Conservation (phyloP, 257 asterid genomes). For the Solanum rostratum region DNA sequence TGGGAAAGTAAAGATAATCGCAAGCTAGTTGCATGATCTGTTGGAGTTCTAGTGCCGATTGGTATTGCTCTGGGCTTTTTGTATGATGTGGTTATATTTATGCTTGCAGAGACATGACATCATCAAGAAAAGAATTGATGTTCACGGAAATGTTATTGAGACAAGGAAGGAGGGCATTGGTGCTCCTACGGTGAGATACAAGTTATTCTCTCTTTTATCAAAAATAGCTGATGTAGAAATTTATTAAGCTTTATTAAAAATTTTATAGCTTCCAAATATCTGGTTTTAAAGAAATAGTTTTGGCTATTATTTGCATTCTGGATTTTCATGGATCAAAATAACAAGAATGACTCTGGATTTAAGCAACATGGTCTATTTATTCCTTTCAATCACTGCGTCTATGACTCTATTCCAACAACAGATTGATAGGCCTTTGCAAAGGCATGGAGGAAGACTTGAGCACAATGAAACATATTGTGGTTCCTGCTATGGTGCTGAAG, state of each 20-base stretch:
- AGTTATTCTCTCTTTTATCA: not conserved
- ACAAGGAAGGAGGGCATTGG: slow-evolving; percentile 92
- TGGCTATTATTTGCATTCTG: not conserved
- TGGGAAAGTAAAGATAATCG: not conserved
- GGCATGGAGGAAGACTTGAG: slow-evolving; percentile 95
- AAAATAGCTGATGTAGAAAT: not conserved
- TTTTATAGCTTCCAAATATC: not conserved
- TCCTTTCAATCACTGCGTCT: not conserved
- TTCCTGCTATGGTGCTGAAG: slow-evolving; percentile 93
- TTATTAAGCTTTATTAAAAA: not conserved
- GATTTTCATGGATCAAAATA: not conserved
- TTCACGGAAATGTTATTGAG: slow-evolving; percentile 80
- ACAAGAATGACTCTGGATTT: not conserved
- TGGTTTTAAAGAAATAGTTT: not conserved
- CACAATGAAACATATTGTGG: slow-evolving; percentile 99
- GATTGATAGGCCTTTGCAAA: slow-evolving; percentile 83
- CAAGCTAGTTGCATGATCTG: not conserved
- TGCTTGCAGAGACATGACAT: slow-evolving; percentile 88
- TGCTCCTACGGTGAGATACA: slow-evolving; percentile 57
- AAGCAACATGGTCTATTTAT: not conserved
- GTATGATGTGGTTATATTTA: slow-evolving; percentile 11
- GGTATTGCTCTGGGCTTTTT: not conserved
- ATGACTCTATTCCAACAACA: slow-evolving; percentile 9
- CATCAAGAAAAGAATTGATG: slow-evolving; percentile 85
- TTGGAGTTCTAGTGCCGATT: not conserved